These are phyloP conservation scores for Aureobasidium sp. DNA, from an alignment of 2,329 filamentous ascomycete genomes.

Conservation along the genomic window DNA sequence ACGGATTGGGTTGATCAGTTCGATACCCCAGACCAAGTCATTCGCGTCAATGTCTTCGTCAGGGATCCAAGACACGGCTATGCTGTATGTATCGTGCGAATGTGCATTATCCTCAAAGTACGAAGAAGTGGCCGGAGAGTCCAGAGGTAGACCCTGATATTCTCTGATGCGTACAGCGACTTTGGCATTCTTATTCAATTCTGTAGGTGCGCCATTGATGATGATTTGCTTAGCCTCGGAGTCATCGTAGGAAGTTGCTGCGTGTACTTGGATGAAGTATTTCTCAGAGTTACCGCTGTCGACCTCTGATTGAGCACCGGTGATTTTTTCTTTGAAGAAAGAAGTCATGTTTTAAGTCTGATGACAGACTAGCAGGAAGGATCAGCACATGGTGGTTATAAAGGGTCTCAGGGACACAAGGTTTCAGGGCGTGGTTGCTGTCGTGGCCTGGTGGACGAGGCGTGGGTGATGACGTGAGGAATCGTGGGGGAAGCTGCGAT, in stretches of 20 bases:
- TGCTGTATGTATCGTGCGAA: slow-evolving; percentile 72
- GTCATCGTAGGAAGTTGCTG: slow-evolving; percentile 67
- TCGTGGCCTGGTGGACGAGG: neutral
- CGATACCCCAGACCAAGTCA: slow-evolving; percentile 85
- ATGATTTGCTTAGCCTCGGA: slow-evolving; percentile 60
- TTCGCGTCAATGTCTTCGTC: slow-evolving; percentile 56
- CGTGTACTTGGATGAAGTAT: slow-evolving; percentile 74
- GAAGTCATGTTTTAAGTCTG: slow-evolving; percentile 20
- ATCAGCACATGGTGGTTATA: neutral
- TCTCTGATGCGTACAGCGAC: slow-evolving; percentile 70
- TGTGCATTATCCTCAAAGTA: slow-evolving; percentile 73
- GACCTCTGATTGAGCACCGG: slow-evolving; percentile 10
- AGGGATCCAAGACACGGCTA: slow-evolving; percentile 69
- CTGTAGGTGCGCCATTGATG: slow-evolving; percentile 59
- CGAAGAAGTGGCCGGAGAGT: slow-evolving; percentile 56
- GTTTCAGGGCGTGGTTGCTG: neutral
- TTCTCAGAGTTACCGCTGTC: slow-evolving; percentile 41
- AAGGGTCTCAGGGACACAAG: neutral
- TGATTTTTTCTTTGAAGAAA: slow-evolving; percentile 20
- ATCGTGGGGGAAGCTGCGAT: neutral
- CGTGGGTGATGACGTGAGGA: neutral
- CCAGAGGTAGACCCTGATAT: slow-evolving; percentile 56
- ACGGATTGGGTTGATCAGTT: slow-evolving; percentile 64
- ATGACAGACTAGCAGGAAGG: neutral
- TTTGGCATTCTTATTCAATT: slow-evolving; percentile 59